Percentiles rank a stretch among this genome's conserved stretches.
Evolutionary conservation across 768 basidiomycete species (phyloP).

Genomic region (Tulasnella sp.): DNA sequence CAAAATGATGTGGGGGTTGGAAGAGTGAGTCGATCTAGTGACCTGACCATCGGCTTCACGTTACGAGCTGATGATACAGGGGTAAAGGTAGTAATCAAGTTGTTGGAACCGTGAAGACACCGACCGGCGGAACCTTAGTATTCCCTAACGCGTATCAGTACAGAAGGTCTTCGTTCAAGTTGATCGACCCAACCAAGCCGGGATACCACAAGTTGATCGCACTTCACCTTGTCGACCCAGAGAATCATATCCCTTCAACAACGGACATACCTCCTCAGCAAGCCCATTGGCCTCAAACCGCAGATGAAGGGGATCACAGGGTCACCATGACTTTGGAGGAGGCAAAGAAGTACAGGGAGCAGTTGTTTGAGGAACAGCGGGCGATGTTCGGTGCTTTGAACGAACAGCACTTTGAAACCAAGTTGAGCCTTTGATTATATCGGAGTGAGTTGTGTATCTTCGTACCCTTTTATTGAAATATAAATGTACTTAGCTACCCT

Average conservation of each 20-base stretch:
- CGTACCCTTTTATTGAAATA: too few species aligned
- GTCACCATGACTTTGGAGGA: not conserved
- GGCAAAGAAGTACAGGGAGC: not conserved
- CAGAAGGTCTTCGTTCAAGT: not conserved
- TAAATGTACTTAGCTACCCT: too few species aligned
- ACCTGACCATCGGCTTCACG: too few species aligned
- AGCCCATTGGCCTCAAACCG: not conserved
- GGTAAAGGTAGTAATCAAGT: not conserved
- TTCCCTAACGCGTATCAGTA: slow-evolving; percentile 34
- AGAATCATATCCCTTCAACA: slow-evolving; percentile 7
- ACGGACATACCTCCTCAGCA: slow-evolving; percentile 9
- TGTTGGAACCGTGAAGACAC: slow-evolving; percentile 9
- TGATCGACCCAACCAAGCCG: slow-evolving; percentile 26
- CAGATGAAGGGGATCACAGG: not conserved
- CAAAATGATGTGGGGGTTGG: slow-evolving; percentile 54
- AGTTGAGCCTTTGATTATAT: not conserved
- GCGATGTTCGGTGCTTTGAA: not conserved
- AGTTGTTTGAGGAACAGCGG: not conserved
- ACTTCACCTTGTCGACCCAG: slow-evolving; percentile 18
- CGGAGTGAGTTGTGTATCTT: too few species aligned
- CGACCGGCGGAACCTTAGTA: slow-evolving; percentile 11
- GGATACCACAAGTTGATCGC: slow-evolving; percentile 28
- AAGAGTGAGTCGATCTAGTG: not conserved
- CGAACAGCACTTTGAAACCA: not conserved
- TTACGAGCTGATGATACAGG: not conserved